Evolutionary conservation across 2,329 filamentous ascomycete genomes (phyloP), one percentile per base, ranked within the genome.

Genomic region (Aspergillus floridensis): DNA sequence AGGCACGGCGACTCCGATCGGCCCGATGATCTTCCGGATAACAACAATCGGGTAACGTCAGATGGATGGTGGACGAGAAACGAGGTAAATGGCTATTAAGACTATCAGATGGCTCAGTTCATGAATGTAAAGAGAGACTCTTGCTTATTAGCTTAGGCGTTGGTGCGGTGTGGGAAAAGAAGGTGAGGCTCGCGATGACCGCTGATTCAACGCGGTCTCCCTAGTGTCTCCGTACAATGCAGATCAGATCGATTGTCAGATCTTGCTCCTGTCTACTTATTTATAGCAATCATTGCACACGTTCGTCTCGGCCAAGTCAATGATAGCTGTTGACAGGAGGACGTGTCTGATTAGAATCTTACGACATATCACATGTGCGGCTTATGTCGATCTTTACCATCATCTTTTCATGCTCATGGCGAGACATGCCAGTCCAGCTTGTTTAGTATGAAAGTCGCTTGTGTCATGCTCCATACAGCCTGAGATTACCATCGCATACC

Each of bases 21-120:
- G 72, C 58, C 70, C 70, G 72, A 74, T 56, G 61, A 69, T 74
- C 60, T 66, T 74, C 72, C 73, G 59, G 65, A 62, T 69, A 53
- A 63, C 53, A 48, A 55, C 53, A 55, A 55, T n/a, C 11, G 32
- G 14, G 32, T 4, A 35, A 35, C 14, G 32, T 12, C 32, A 35
- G 32, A 10, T 35, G 32, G 32, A 16, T 35, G 12, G 11, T 16
- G 14, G 32, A 35, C 3, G 32, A 35, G 0, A 12, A 16, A 14
- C 32, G n/a, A 35, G 10, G 32, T 7, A 8, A 26, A 26, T 26
- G 26, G 26, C 26, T 8, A n/a, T n/a, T n/a, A n/a, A 29, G 26
- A 29, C 26, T 29, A 29, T 29, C 26, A 29, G 26, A 22, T 22
- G 22, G 22, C 22, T 22, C 22, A 22, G 22, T 22, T 29, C 26